Conservation (phyloP, 139 green algal genomes). For the Penium margaritaceum region DNA sequence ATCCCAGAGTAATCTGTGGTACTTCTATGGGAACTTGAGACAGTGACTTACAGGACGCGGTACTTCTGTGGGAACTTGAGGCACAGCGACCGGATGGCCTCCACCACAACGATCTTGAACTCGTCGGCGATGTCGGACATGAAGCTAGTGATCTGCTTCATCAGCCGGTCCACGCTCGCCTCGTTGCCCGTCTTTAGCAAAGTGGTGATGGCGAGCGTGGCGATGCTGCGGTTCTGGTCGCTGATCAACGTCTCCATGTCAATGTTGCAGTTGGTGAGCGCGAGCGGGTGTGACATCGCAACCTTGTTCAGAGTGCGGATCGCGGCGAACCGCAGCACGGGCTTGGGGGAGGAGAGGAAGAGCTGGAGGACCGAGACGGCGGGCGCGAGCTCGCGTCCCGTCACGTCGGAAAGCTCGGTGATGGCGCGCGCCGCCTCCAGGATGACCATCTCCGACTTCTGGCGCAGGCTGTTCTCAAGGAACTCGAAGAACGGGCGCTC, state of each 20-base stretch:
- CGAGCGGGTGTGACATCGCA: slow-evolving; percentile 83
- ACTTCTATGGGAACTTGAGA: too few species aligned
- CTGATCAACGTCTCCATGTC: slow-evolving; percentile 96
- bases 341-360: slow-evolving; percentile 91
- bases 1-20: too few species aligned
- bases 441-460: slow-evolving; percentile 85
- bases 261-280: slow-evolving; percentile 96
- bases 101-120: slow-evolving; percentile 98
- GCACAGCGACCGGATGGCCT: slow-evolving; percentile 88
- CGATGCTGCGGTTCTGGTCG: slow-evolving; percentile 89
- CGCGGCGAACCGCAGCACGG: slow-evolving; percentile 87
- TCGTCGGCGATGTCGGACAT: slow-evolving; percentile 97
- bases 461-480: slow-evolving; percentile 87
- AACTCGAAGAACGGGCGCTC: slow-evolving; percentile 96
- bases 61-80: slow-evolving; percentile 98
- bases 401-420: slow-evolving; percentile 80
- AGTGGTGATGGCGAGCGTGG: slow-evolving; percentile 96
- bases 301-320: slow-evolving; percentile 86
- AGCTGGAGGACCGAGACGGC: slow-evolving; percentile 96
- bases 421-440: slow-evolving; percentile 94
- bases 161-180: slow-evolving; percentile 86
- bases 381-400: slow-evolving; percentile 77
- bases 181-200: slow-evolving; percentile 98
- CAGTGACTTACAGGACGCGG: slow-evolving; percentile 57
- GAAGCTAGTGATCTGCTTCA: slow-evolving; percentile 97